These are phyloP conservation scores for Breviolum minutum DNA, from an alignment of 73 alveolate species.

Conservation along the genomic window DNA sequence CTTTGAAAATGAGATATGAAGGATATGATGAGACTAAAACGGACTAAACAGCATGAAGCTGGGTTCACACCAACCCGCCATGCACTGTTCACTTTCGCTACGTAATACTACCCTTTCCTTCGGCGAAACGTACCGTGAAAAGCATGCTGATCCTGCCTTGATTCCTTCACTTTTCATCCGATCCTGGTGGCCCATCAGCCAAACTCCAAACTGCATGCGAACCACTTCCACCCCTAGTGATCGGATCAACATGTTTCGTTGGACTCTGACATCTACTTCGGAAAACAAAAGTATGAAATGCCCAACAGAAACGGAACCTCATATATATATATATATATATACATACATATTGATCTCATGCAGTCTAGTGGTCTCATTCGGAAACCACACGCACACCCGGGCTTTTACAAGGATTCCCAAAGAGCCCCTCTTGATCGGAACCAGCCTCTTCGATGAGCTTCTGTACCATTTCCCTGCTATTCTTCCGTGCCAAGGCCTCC, in stretches of 20 bases:
- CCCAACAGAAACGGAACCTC: no score
- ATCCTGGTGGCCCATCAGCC: not conserved
- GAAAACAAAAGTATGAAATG: no score
- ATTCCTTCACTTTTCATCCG: conserved; percentile 79
- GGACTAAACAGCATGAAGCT: not conserved
- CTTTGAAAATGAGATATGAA: not conserved
- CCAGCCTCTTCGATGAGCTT: conserved; percentile 60
- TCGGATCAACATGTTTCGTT: no score
- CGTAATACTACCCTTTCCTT: not conserved
- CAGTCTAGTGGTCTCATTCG: not conserved
- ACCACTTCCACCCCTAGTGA: no score
- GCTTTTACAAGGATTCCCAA: not conserved
- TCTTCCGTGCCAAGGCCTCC: conserved; percentile 78
- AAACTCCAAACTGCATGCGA: no score
- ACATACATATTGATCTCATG: not conserved
- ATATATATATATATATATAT: no score
- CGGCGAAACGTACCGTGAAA: not conserved
- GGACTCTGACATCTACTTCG: no score
- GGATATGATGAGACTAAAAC: not conserved
- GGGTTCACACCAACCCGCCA: not conserved
- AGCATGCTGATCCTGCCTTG: conserved; percentile 5
- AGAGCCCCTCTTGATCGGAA: not conserved
- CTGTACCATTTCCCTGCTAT: conserved; percentile 79
- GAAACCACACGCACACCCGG: not conserved
- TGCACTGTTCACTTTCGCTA: not conserved